phyloP scores from a whole-genome alignment of 169 alveolate species.

The Babesia microti region DNA sequence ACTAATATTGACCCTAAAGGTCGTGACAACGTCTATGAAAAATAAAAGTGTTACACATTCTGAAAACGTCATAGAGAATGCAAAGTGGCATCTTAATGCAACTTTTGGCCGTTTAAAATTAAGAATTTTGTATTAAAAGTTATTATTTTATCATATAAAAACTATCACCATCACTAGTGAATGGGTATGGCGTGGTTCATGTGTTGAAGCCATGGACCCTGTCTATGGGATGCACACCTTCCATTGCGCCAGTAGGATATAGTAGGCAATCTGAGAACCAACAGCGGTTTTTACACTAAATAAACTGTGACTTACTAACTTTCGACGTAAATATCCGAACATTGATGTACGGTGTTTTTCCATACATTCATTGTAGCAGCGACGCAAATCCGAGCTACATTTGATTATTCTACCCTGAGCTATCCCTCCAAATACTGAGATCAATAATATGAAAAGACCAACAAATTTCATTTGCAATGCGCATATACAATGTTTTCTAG shows the following conservation, averaged over 20 bases:
- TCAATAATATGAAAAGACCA: background rate
- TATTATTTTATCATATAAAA: too few species aligned
- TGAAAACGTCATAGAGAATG: too few species aligned
- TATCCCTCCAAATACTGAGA: constrained; percentile 6
- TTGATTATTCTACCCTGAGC: constrained; percentile 8
- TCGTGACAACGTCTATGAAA: too few species aligned
- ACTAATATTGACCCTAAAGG: too few species aligned
- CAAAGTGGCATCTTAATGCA: too few species aligned
- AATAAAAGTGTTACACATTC: too few species aligned
- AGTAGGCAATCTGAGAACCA: constrained; percentile 16
- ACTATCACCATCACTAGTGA: too few species aligned
- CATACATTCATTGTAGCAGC: constrained; percentile 14
- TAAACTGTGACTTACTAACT: constrained; percentile 2
- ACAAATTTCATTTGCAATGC: constrained; percentile 3
- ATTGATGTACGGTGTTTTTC: constrained; percentile 5
- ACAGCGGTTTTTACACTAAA: constrained; percentile 23
- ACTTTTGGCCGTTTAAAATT: too few species aligned
- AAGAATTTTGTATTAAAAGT: too few species aligned
- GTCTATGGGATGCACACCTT: constrained; percentile 19
- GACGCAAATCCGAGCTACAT: constrained; percentile 9
- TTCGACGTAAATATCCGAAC: constrained; percentile 1
- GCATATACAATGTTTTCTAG: too few species aligned
- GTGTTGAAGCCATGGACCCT: constrained; percentile 11
- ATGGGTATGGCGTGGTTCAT: too few species aligned
- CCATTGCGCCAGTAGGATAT: constrained; percentile 16